Evolutionary conservation across 768 basidiomycete species (phyloP).

Genomic region (Coprinopsis marcescibilis): DNA sequence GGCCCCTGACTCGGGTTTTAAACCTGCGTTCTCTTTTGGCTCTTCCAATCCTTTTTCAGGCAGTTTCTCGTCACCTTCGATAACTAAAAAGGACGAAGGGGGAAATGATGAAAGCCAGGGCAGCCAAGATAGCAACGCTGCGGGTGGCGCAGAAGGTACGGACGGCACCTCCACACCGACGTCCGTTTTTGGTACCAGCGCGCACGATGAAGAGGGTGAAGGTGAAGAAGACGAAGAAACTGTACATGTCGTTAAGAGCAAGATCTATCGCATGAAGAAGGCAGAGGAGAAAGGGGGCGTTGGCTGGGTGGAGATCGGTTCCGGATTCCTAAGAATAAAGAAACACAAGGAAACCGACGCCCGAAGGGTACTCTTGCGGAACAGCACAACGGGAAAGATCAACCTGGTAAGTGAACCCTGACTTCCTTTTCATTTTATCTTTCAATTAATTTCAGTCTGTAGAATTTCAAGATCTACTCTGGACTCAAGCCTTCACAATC

Average conservation of each 20-base stretch:
- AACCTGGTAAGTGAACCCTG: conserved; percentile 49
- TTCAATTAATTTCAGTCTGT: conserved; percentile 8
- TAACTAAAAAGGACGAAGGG: conserved; percentile 15
- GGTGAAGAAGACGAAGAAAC: conserved; percentile 82
- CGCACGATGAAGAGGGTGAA: conserved; percentile 68
- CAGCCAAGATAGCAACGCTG: conserved; percentile 18
- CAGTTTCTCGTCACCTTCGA: conserved; percentile 5
- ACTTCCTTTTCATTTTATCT: background rate
- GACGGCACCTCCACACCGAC: conserved; percentile 8
- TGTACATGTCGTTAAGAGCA: conserved; percentile 48
- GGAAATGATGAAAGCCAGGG: conserved; percentile 20
- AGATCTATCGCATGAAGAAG: conserved; percentile 57
- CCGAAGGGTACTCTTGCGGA: conserved; percentile 63
- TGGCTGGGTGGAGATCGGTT: conserved; percentile 63
- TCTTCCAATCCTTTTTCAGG: background rate
- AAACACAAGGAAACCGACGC: conserved; percentile 58
- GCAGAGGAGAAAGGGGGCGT: conserved; percentile 33
- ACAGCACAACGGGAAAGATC: conserved; percentile 71
- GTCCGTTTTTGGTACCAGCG: conserved; percentile 17
- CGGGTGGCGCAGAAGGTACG: conserved; percentile 31
- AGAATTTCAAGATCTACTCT: conserved; percentile 72
- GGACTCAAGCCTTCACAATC: conserved; percentile 48
- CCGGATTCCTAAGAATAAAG: conserved; percentile 66
- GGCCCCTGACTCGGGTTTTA: background rate
- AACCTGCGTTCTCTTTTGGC: conserved; percentile 3